phyloP scores from a whole-genome alignment of 305 asterid genomes.

The Fraxinus dipetala region DNA sequence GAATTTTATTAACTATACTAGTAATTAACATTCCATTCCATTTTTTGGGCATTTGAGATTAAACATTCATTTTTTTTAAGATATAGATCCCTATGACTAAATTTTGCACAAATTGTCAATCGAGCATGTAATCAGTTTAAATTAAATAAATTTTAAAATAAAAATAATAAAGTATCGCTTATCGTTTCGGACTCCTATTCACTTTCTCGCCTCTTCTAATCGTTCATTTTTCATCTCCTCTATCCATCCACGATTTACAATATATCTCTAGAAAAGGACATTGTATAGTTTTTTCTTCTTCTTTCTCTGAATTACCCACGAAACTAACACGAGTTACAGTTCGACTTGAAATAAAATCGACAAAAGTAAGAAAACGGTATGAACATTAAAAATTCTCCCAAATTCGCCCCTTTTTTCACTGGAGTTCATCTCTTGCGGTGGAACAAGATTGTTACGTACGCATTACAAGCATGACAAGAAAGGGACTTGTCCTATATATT shows the following conservation, averaged over 20 bases:
- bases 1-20: not conserved
- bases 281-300: too few species aligned
- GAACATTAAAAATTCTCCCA: not conserved
- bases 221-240: not conserved
- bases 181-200: not conserved
- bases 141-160: too few species aligned
- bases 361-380: not conserved
- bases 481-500: not conserved
- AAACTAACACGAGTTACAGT: not conserved
- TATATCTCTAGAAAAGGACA: not conserved
- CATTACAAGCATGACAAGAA: slow-evolving; percentile 7
- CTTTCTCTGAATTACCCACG: too few species aligned
- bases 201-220: not conserved
- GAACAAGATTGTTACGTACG: not conserved
- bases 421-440: not conserved
- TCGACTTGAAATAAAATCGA: not conserved
- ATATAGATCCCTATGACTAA: too few species aligned
- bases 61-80: too few species aligned
- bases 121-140: not conserved
- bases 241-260: not conserved
- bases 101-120: not conserved
- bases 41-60: not conserved
- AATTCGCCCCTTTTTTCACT: not conserved
- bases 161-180: not conserved
- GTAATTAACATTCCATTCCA: not conserved